Percentiles rank a stretch among this genome's conserved stretches.
Evolutionary conservation across 2,329 filamentous ascomycete species (phyloP).

Genomic region (Phialocephala sp.): DNA sequence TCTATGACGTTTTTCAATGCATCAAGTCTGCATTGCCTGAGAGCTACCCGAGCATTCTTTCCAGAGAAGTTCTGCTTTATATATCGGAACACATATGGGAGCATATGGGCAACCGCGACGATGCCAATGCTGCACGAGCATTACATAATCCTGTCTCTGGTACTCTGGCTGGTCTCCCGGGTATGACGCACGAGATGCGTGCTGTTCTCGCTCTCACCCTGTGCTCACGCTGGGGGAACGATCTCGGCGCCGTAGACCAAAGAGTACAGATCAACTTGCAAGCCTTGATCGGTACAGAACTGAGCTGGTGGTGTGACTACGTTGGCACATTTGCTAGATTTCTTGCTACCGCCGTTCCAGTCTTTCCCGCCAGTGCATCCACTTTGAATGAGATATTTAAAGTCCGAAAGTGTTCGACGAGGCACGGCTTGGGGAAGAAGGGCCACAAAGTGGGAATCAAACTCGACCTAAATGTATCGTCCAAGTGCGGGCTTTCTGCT

Average conservation of each 20-base stretch:
- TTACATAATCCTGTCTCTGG: conserved; percentile 76
- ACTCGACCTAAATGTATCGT: conserved; percentile 47
- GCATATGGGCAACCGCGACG: conserved; percentile 53
- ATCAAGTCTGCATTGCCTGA: conserved; percentile 31
- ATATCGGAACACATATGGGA: conserved; percentile 58
- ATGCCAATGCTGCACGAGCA: conserved; percentile 67
- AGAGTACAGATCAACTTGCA: conserved; percentile 34
- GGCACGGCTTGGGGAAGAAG: conserved; percentile 31
- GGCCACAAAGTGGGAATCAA: conserved; percentile 38
- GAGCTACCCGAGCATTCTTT: conserved; percentile 47
- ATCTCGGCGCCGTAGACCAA: conserved; percentile 55
- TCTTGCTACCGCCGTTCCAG: conserved; percentile 31
- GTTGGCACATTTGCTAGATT: conserved; percentile 36
- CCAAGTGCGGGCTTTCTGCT: conserved; percentile 20
- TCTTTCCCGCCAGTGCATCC: conserved; percentile 18
- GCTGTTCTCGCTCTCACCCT: conserved; percentile 74
- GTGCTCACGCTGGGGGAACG: conserved; percentile 76
- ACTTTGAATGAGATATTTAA: conserved; percentile 9
- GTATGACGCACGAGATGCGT: conserved; percentile 74
- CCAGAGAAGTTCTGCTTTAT: conserved; percentile 50
- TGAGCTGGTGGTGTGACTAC: conserved; percentile 42
- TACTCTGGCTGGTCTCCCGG: conserved; percentile 67
- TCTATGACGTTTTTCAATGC: conserved; percentile 39
- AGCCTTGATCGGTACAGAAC: conserved; percentile 35
- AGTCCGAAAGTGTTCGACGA: conserved; percentile 10